These are phyloP conservation scores for Leccinum fuscescens DNA, from an alignment of 1,284 basidiomycete species.

Conservation along the genomic window DNA sequence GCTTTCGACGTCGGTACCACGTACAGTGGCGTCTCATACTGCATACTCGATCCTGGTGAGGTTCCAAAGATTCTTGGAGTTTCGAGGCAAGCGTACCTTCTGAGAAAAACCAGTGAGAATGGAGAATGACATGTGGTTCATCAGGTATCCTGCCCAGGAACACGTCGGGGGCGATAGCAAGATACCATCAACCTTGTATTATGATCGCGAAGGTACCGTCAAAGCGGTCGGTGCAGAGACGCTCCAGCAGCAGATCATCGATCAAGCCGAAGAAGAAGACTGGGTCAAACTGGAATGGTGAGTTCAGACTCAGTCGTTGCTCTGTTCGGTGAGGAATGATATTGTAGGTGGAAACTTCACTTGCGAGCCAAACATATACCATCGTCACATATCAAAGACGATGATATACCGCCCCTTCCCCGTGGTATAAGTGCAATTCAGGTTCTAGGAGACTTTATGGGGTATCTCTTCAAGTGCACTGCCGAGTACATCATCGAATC, in stretches of 20 bases:
- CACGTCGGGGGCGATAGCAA: slow-evolving; percentile 1
- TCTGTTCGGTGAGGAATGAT: neutral
- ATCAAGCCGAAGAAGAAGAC: neutral
- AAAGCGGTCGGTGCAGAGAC: neutral
- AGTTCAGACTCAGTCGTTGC: neutral
- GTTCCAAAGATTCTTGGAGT: slow-evolving; percentile 45
- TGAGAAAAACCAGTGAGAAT: neutral
- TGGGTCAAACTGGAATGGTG: neutral
- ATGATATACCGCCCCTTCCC: neutral
- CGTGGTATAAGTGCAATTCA: neutral
- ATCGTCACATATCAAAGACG: neutral
- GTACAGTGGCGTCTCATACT: slow-evolving; percentile 48
- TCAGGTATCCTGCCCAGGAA: neutral
- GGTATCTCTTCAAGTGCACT: neutral
- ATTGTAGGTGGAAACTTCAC: neutral
- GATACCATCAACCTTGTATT: neutral
- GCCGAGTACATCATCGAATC: neutral
- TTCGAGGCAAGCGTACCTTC: slow-evolving; percentile 31
- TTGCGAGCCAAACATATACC: neutral
- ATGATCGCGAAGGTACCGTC: neutral
- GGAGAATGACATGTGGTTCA: slow-evolving; percentile 2
- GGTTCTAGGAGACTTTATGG: neutral
- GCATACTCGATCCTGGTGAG: slow-evolving; percentile 45
- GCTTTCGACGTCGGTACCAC: slow-evolving; percentile 54
- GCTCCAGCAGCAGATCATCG: neutral